These are phyloP conservation scores for Rhodotorula sp. DNA, from an alignment of 1,284 basidiomycete species.

Conservation along the genomic window DNA sequence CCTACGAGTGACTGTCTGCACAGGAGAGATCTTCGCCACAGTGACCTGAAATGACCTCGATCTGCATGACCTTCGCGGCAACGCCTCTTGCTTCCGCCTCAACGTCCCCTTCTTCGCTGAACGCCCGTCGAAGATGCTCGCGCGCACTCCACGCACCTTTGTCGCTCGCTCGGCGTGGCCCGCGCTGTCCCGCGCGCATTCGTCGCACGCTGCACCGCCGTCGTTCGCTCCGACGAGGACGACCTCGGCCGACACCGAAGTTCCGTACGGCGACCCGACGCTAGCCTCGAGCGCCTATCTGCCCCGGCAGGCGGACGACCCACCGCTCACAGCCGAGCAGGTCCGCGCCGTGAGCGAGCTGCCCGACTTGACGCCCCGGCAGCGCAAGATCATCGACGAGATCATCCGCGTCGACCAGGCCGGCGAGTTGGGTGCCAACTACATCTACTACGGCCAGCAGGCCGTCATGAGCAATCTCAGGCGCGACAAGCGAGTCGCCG, in stretches of 20 bases:
- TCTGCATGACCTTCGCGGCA: not conserved
- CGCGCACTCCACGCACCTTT: not conserved
- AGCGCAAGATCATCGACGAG: constrained; percentile 50
- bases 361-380: constrained; percentile 46
- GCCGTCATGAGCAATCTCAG: constrained; percentile 56
- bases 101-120: too few species aligned
- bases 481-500: constrained; percentile 62
- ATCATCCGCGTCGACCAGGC: constrained; percentile 83
- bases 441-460: constrained; percentile 80
- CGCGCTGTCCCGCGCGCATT: constrained; percentile 10
- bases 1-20: too few species aligned
- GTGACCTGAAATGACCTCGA: not conserved
- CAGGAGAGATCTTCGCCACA: too few species aligned
- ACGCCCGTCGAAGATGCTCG: not conserved
- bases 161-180: not conserved
- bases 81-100: not conserved
- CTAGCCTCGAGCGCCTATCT: constrained; percentile 36
- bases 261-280: constrained; percentile 34
- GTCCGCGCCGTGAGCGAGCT: constrained; percentile 46
- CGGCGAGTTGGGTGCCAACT: constrained; percentile 89
- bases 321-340: constrained; percentile 8
- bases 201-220: constrained; percentile 17
- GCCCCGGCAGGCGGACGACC: not conserved
- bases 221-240: constrained; percentile 33
- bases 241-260: constrained; percentile 39